These are phyloP conservation scores for Zea mays DNA, from an alignment of 176 grass and related monocot genomes.

Conservation along the genomic window Zm-B73-REFERENCE-NAM-5.0 NC_050103.1:19775001-19775500, in stretches of 20 bases:
- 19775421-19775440: conserved; percentile 5
- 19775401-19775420: neutral
- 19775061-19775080: too few relatives aligned
- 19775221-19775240: conserved; percentile 13
- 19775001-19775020: too few relatives aligned
- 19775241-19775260: neutral
- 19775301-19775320: conserved; percentile 51
- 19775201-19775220: neutral
- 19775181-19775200: neutral
- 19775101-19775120: too few relatives aligned
- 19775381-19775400: conserved; percentile 42
- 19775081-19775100: too few relatives aligned
- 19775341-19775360: conserved; percentile 25
- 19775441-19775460: neutral
- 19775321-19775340: neutral
- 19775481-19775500: conserved; percentile 47
- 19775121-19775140: too few relatives aligned
- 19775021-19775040: too few relatives aligned
- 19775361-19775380: conserved; percentile 32
- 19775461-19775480: conserved; percentile 53
- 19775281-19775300: conserved; percentile 54
- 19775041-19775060: too few relatives aligned
- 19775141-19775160: too few relatives aligned
- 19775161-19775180: too few relatives aligned
- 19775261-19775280: conserved; percentile 17